Evolutionary conservation across 805 yeast species (phyloP), one percentile per base, ranked within the genome.

Genomic region (Saturnispora gosingensis): DNA sequence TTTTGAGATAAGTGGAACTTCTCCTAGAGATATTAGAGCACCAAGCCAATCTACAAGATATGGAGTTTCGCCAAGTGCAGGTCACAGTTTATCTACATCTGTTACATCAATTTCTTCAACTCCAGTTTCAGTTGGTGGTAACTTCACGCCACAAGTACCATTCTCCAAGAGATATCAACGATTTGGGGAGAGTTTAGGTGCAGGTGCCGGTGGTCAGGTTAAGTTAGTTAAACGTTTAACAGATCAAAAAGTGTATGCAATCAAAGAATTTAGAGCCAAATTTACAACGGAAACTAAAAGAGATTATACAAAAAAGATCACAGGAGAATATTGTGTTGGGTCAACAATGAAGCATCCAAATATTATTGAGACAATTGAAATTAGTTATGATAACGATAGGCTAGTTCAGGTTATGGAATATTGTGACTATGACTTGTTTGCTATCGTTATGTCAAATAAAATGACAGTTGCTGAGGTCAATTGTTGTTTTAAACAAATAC

Each of bases 201-300:
- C 93, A 20, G 97, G 97, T 50, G 97, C 97, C 2, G 97, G 97
- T 47, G 97, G 97, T 4, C 77, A 84, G 15, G 97, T 90, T 34
- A 81, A 82, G 60, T 72, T 89, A 46, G 83, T 88, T 45, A 82
- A 75, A 49, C 70, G 96, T 58, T 67, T 77, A 4, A 67, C 77
- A 2, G 97, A 89, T 67, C 70, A 72, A 30, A 77, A 81, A 59
- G 77, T 86, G 2, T 89, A 88, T 72, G 97, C 97, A 0, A 96
- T 90, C 24, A 90, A 90, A 66, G 97, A 90, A 67, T 90, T 89
- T 65, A 77, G 97, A 57, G 78, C 87, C 16, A 81, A 83, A 62
- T 82, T 83, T 57, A 75, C 77, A 42, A 78, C 78, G 51, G 97
- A 90, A 67, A 72, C 85, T 4, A 79, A 81, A 59, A 77, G 95